A percentile compares a stretch with the other conserved stretches of the same genome.
These are phyloP conservation scores for Epipyxis sp. DNA, from an alignment of 108 stramenopile species.

Conservation along the genomic window DNA sequence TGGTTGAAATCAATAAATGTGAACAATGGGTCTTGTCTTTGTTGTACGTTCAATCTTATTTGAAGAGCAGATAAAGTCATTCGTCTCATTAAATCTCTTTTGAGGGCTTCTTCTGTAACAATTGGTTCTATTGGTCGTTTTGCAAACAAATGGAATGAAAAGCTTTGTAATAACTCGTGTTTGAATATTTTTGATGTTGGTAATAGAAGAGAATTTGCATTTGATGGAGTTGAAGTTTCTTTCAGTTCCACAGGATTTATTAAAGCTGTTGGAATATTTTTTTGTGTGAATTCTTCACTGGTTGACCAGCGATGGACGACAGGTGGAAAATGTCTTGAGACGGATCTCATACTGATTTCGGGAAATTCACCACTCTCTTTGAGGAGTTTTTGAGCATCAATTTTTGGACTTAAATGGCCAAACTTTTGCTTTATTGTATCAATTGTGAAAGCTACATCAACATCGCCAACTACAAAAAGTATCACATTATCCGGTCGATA, in stretches of 20 bases:
- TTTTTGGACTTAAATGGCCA: constrained; percentile 53
- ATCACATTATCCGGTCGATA: constrained; percentile 97
- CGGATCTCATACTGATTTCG: neutral
- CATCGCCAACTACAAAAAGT: constrained; percentile 89
- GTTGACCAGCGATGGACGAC: constrained; percentile 55
- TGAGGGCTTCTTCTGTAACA: constrained; percentile 72
- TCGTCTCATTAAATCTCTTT: constrained; percentile 74
- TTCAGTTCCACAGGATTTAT: constrained; percentile 35
- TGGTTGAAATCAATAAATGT: constrained; percentile 97
- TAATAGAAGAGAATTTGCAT: neutral
- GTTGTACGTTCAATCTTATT: constrained; percentile 82
- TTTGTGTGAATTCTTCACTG: constrained; percentile 38
- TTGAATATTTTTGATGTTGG: constrained; percentile 53
- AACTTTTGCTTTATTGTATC: constrained; percentile 76
- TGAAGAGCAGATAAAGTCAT: constrained; percentile 87
- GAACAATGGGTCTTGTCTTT: constrained; percentile 80
- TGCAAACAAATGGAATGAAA: constrained; percentile 90
- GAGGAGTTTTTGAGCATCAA: constrained; percentile 42
- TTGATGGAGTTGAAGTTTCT: neutral
- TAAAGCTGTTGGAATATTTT: constrained; percentile 41
- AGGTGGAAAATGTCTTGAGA: constrained; percentile 48
- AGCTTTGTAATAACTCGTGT: constrained; percentile 82
- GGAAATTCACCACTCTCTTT: constrained; percentile 34
- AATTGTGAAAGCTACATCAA: constrained; percentile 74
- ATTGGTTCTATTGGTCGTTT: constrained; percentile 90